These are phyloP conservation scores for Seiridium cupressi DNA, from an alignment of 2,329 filamentous ascomycete species.

Conservation along the genomic window DNA sequence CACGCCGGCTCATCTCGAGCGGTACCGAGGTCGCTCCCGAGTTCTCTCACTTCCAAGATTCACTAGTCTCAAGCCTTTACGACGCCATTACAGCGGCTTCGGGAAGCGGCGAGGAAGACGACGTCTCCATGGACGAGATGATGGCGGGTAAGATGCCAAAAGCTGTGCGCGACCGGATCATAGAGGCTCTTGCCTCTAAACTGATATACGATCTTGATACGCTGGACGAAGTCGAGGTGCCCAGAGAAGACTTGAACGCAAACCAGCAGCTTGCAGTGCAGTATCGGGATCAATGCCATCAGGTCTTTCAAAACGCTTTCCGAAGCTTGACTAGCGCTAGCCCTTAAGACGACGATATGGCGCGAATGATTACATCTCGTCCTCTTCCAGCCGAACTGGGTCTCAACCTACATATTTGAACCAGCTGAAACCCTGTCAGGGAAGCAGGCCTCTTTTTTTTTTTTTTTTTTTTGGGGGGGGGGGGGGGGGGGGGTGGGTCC, in stretches of 20 bases:
- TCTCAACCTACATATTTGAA: too few species aligned
- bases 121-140: slow-evolving; percentile 32
- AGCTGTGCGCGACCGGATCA: slow-evolving; percentile 34
- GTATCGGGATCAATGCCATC: slow-evolving; percentile 49
- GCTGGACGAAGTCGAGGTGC: slow-evolving; percentile 40
- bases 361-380: too few species aligned
- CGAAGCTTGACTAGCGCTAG: slow-evolving; percentile 2
- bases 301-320: slow-evolving; percentile 45
- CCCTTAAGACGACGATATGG: not conserved
- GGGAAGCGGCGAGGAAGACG: slow-evolving; percentile 11
- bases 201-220: slow-evolving; percentile 40
- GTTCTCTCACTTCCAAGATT: slow-evolving; percentile 51
- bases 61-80: slow-evolving; percentile 51
- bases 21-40: slow-evolving; percentile 32
- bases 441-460: too few species aligned
- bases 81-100: slow-evolving; percentile 24
- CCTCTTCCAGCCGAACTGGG: too few species aligned
- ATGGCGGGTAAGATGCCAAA: slow-evolving; percentile 42
- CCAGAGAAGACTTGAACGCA: slow-evolving; percentile 33
- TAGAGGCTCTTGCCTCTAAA: slow-evolving; percentile 34
- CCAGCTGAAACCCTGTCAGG: too few species aligned
- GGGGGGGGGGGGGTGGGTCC: too few species aligned
- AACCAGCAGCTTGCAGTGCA: slow-evolving; percentile 47
- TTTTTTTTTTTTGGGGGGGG: too few species aligned
- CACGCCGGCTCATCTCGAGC: slow-evolving; percentile 34